Percentiles rank a stretch among this genome's conserved stretches.
Evolutionary conservation across 352 stramenopile genomes (phyloP).

Genomic region (Globisporangium megalacanthum): DNA sequence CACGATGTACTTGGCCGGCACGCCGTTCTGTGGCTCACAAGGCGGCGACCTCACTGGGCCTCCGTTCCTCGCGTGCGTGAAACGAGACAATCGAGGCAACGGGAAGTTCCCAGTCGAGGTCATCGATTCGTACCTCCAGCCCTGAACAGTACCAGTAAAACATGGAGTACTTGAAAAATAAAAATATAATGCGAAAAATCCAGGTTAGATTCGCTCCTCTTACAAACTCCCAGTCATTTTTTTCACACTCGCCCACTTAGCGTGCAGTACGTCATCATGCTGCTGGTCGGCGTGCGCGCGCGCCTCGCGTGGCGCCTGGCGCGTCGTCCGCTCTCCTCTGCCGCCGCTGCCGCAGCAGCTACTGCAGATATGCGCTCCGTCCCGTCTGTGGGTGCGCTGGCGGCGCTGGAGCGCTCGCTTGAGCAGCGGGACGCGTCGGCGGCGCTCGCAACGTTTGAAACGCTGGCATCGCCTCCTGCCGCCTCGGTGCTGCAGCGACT

Average conservation of each 20-base stretch:
- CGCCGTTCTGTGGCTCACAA: background rate
- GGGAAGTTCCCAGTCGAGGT: background rate
- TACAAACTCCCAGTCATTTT: no score
- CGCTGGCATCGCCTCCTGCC: conserved; percentile 25
- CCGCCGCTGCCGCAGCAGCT: no score
- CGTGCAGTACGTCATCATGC: no score
- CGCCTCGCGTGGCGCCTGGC: no score
- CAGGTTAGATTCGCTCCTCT: no score
- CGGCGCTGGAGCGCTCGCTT: conserved; percentile 31
- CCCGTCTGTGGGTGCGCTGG: no score
- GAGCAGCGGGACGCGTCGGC: conserved; percentile 20
- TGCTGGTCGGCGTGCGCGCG: no score
- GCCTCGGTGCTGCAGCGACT: conserved; percentile 41
- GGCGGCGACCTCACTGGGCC: background rate
- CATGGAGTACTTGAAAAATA: no score
- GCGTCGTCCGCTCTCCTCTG: conserved; percentile 1
- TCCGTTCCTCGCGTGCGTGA: background rate
- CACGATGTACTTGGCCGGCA: background rate
- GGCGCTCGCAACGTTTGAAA: conserved; percentile 48
- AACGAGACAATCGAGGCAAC: background rate
- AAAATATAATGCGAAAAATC: no score
- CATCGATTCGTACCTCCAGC: background rate
- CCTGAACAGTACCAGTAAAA: no score
- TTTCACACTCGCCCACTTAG: no score
- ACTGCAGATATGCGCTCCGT: no score